Evolutionary conservation across 768 basidiomycete genomes (phyloP), one percentile per base, ranked within the genome.

Genomic region (Suillus variegatus): DNA sequence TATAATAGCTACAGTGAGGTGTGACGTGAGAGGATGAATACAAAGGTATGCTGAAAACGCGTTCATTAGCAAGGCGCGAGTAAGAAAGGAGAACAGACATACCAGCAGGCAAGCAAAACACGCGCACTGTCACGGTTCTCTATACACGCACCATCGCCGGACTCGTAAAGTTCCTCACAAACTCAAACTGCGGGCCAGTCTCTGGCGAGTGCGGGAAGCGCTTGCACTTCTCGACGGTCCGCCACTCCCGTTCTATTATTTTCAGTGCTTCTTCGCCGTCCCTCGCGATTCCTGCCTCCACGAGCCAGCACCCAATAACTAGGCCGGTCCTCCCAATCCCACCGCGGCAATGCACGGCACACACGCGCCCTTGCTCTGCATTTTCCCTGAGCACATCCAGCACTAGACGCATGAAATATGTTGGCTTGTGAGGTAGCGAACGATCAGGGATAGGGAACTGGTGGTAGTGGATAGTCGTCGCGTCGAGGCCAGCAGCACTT

Each of bases 331-430:
- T 79, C 1, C 91, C 91, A 58, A 92, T 92, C 0, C 91, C 91
- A 2, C 91, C 91, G 10, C 90, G 83, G 72, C 91, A 93, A 71
- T 93, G 91, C 6, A 93, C 90, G 6, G 90, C 91, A n/a, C 78
- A 80, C 41, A 88, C 82, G 16, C 90, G 82, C 2, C 85, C 86
- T 4, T 86, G 82, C 8, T 71, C 72, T 66, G 87, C 83, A 69
- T 89, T 89, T 71, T 89, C 87, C 36, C 83, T 74, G 13, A 92
- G 76, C 16, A 87, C 86, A 61, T 79, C 79, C 61, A 93, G 77
- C 63, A 91, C 86, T 38, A 75, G 70, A 62, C 86, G 82, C 79
- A 92, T 85, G 70, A 84, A 84, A 32, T 86, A 82, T 40, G 79
- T 71, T 13, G 85, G 87, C 70, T 83, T 81, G 25, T 28, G 58